Evolutionary conservation across 805 yeast species (phyloP).

Genomic region (Candida fluviatilis): DNA sequence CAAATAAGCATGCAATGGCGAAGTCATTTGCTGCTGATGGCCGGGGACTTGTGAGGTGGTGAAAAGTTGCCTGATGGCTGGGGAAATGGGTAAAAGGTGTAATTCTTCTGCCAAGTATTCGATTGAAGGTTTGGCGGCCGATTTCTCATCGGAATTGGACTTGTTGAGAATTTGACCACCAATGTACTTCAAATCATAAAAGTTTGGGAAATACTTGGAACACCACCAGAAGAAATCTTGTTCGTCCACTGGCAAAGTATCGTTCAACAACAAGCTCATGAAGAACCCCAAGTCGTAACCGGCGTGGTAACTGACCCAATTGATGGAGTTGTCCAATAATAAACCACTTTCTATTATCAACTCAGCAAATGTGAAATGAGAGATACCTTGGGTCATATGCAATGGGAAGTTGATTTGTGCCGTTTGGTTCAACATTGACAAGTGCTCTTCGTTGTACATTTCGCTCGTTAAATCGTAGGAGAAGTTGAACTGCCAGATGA

Average conservation of each 20-base stretch:
- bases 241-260: slow-evolving; percentile 74
- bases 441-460: slow-evolving; percentile 84
- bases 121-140: slow-evolving; percentile 41
- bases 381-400: slow-evolving; percentile 75
- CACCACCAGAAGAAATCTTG: slow-evolving; percentile 73
- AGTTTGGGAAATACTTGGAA: slow-evolving; percentile 68
- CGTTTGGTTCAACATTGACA: slow-evolving; percentile 72
- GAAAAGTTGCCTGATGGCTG: slow-evolving; percentile 40
- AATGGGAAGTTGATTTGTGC: slow-evolving; percentile 74
- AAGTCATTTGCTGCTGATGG: slow-evolving; percentile 35
- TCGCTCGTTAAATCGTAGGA: slow-evolving; percentile 69
- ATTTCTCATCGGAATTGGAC: slow-evolving; percentile 10
- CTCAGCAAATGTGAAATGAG: slow-evolving; percentile 77
- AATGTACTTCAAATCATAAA: slow-evolving; percentile 72
- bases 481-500: slow-evolving; percentile 98
- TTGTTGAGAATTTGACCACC: slow-evolving; percentile 34
- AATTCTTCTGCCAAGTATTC: slow-evolving; percentile 69
- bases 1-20: slow-evolving; percentile 59
- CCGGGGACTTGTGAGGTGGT: slow-evolving; percentile 16
- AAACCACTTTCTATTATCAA: slow-evolving; percentile 82
- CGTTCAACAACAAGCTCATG: slow-evolving; percentile 69
- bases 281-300: slow-evolving; percentile 95
- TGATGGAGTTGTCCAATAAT: slow-evolving; percentile 61
- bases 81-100: slow-evolving; percentile 56
- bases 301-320: slow-evolving; percentile 89